Base-by-base conservation (phyloP, 306 rosid genomes). In the Begonia loranthoides region DNA sequence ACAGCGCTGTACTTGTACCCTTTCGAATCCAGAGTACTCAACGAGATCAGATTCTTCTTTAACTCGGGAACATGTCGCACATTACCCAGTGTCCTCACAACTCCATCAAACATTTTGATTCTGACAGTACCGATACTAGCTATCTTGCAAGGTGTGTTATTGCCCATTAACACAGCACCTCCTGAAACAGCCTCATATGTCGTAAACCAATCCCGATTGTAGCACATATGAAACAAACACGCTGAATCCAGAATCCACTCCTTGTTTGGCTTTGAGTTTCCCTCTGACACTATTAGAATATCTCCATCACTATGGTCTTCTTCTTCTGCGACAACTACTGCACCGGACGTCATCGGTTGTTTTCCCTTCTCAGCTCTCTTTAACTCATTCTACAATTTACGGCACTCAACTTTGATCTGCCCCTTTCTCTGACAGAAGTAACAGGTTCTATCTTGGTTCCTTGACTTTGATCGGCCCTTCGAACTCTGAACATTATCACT, bases 391-490 rank as follows among this genome's bases (percentile, higher is more conserved):
- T 41, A 9, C 3, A 41, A 41, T 41, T 41, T 6, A 1, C 13
- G 13, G 3, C 1, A 41, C 13, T 41, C 45, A 41, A 0, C 0
- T 9, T 9, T 41, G 6, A 41, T 13, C 3, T 41, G 5, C 12
- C 5, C 5, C 1, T 2, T 41, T 9, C 6, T 41, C 5, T 41
- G 67, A 54, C 59, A 65, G 58, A 74, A 65, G 75, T 74, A 71
- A 68, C 78, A 59, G 36, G 33, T 53, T 16, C 22, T 53, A 5
- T 53, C 44, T 6, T 34, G 10, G 8, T 28, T 36, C 19, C 45
- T 41, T 13, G 45, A 41, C 13, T 41, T 41, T 41, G 45, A 41
- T 41, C 3, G 2, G 13, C 13, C 2, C 3, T 13, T 41, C 10
- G 10, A 41, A 41, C 13, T 2, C 1, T 9, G 2, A 41, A 9